Conservation (phyloP, 257 asterid species). For the Linaria vulgaris region DNA sequence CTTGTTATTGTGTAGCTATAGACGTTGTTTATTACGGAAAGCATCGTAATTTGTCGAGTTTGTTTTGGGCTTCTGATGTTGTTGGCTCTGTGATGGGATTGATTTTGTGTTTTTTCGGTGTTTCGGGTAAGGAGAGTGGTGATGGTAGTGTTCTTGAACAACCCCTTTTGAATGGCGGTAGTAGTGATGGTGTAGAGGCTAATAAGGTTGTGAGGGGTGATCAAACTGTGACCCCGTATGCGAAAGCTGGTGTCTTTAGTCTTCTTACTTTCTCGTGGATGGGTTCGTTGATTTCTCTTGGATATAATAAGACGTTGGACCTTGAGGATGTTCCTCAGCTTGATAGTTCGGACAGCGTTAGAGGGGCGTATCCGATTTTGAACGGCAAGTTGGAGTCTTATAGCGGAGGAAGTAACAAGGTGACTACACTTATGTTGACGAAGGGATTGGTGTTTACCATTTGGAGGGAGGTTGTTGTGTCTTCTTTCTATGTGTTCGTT, state of each 20-base stretch:
- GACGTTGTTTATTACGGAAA: slow-evolving; percentile 38
- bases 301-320: slow-evolving; percentile 64
- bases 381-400: slow-evolving; percentile 43
- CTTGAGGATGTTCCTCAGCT: slow-evolving; percentile 95
- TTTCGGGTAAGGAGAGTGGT: slow-evolving; percentile 35
- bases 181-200: slow-evolving; percentile 31
- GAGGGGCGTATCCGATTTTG: slow-evolving; percentile 59
- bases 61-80: slow-evolving; percentile 68
- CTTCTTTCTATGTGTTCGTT: slow-evolving; percentile 50
- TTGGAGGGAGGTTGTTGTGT: slow-evolving; percentile 50
- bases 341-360: slow-evolving; percentile 43
- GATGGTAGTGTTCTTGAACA: slow-evolving; percentile 45
- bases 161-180: slow-evolving; percentile 60
- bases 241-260: slow-evolving; percentile 54
- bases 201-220: slow-evolving; percentile 43
- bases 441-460: slow-evolving; percentile 60
- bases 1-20: slow-evolving; percentile 43
- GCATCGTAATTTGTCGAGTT: slow-evolving; percentile 32
- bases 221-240: slow-evolving; percentile 75
- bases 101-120: slow-evolving; percentile 49
- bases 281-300: slow-evolving; percentile 59
- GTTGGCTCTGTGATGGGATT: slow-evolving; percentile 47
- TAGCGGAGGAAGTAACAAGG: slow-evolving; percentile 32
- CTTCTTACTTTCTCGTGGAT: slow-evolving; percentile 79
- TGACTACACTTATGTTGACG: slow-evolving; percentile 66